Evolutionary conservation across 805 yeast genomes (phyloP).

Genomic region (Wickerhamomyces pijperi): DNA sequence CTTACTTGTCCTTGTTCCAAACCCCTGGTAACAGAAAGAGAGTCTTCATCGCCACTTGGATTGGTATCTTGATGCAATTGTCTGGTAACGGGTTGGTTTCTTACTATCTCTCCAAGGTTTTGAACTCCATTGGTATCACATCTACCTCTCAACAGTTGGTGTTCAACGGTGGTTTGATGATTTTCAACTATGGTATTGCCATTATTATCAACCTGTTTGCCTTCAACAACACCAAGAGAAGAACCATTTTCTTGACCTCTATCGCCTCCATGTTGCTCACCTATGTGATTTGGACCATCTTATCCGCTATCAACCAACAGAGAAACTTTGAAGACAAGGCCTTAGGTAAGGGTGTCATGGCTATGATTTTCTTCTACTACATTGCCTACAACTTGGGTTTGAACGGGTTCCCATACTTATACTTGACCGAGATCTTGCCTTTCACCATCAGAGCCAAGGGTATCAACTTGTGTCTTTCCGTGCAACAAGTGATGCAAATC

Average conservation of each 20-base stretch:
- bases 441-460: slow-evolving; percentile 23
- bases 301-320: slow-evolving; percentile 35
- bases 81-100: slow-evolving; percentile 44
- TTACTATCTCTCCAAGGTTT: slow-evolving; percentile 38
- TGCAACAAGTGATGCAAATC: slow-evolving; percentile 18
- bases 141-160: slow-evolving; percentile 31
- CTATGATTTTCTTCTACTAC: slow-evolving; percentile 39
- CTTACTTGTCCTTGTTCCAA: slow-evolving; percentile 27
- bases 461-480: slow-evolving; percentile 13
- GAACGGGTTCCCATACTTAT: slow-evolving; percentile 35
- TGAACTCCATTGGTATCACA: slow-evolving; percentile 42
- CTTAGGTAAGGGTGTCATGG: slow-evolving; percentile 34
- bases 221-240: slow-evolving; percentile 23
- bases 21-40: slow-evolving; percentile 31
- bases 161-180: slow-evolving; percentile 39
- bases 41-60: slow-evolving; percentile 23
- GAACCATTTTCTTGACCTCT: slow-evolving; percentile 26
- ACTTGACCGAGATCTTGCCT: slow-evolving; percentile 31
- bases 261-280: slow-evolving; percentile 25
- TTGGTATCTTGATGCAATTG: slow-evolving; percentile 30
- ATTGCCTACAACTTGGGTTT: slow-evolving; percentile 29
- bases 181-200: slow-evolving; percentile 30
- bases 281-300: slow-evolving; percentile 31
- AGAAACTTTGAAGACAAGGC: slow-evolving; percentile 27
- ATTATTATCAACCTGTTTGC: slow-evolving; percentile 20